Evolutionary conservation across 768 basidiomycete species (phyloP).

Genomic region (Amanita rimosa): DNA sequence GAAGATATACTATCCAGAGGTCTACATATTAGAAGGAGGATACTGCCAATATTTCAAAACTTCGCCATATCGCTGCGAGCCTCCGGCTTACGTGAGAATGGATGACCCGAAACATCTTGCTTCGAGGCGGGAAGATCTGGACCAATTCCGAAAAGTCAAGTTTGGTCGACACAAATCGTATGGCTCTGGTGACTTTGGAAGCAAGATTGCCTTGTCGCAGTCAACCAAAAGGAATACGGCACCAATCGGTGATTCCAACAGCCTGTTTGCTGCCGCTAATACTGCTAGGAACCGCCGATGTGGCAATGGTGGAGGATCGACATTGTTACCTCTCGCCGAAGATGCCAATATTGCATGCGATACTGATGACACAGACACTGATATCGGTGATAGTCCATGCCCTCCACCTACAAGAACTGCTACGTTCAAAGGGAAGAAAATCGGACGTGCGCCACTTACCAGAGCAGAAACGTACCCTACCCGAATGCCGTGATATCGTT

Average conservation of each 20-base stretch:
- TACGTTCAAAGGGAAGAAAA: slow-evolving; percentile 47
- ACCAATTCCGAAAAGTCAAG: slow-evolving; percentile 83
- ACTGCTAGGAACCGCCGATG: slow-evolving; percentile 56
- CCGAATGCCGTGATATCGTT: slow-evolving; percentile 33
- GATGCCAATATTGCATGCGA: slow-evolving; percentile 50
- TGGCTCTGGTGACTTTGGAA: slow-evolving; percentile 72
- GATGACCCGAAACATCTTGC: slow-evolving; percentile 80
- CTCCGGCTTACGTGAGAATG: slow-evolving; percentile 83
- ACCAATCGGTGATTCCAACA: slow-evolving; percentile 36
- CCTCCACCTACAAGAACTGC: slow-evolving; percentile 59
- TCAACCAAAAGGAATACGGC: slow-evolving; percentile 58
- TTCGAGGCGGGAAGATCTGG: slow-evolving; percentile 77
- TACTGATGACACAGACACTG: slow-evolving; percentile 66
- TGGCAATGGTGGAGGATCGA: slow-evolving; percentile 17
- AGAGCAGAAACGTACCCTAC: slow-evolving; percentile 63
- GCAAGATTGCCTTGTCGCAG: slow-evolving; percentile 23
- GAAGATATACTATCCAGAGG: slow-evolving; percentile 88
- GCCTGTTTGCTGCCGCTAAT: slow-evolving; percentile 59
- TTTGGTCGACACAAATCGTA: slow-evolving; percentile 89
- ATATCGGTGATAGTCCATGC: slow-evolving; percentile 82
- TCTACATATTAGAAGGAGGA: slow-evolving; percentile 95
- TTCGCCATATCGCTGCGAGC: slow-evolving; percentile 63
- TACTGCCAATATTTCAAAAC: slow-evolving; percentile 81
- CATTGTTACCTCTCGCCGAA: slow-evolving; percentile 54
- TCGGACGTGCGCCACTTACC: slow-evolving; percentile 33